Percentiles rank a stretch among this genome's conserved stretches.
phyloP scores from a whole-genome alignment of 2,329 filamentous ascomycete species.

The Basipetospora chlamydospora region DNA sequence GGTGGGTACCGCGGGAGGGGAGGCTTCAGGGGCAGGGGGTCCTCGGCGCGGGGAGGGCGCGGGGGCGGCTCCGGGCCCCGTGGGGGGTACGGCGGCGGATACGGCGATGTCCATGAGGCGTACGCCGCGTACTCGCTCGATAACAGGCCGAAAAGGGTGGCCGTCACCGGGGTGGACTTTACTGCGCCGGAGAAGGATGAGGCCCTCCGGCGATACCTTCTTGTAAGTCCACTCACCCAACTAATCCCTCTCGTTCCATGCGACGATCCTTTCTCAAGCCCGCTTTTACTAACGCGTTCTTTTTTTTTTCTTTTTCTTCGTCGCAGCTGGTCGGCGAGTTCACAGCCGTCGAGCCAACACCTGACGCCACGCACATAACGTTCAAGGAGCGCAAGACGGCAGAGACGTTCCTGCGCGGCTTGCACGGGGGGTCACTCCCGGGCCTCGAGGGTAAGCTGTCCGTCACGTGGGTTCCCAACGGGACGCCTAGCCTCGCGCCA shows the following conservation, averaged over 20 bases:
- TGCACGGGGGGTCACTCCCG: constrained; percentile 43
- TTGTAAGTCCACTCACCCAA: constrained; percentile 45
- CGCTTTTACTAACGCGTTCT: too few relatives aligned
- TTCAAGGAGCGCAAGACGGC: constrained; percentile 58
- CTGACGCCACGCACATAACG: constrained; percentile 35
- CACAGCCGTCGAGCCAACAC: constrained; percentile 36
- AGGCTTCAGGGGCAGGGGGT: constrained; percentile 11
- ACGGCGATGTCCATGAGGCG: constrained; percentile 33
- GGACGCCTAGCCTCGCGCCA: constrained; percentile 12
- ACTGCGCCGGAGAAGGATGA: constrained; percentile 51
- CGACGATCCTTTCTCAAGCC: too few relatives aligned
- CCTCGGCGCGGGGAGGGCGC: constrained; percentile 18
- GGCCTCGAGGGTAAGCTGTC: constrained; percentile 49
- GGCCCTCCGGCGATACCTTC: constrained; percentile 53
- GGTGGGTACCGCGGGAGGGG: constrained; percentile 6
- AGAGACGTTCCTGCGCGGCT: constrained; percentile 50
- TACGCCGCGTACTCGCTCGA: constrained; percentile 57
- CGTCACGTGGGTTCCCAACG: constrained; percentile 43
- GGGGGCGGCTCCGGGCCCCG: constrained; percentile 23
- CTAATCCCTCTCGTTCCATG: too few relatives aligned
- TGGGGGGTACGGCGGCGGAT: constrained; percentile 27
- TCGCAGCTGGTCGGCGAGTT: constrained; percentile 39
- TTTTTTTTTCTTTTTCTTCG: constrained; percentile 2
- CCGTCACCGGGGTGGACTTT: constrained; percentile 49
- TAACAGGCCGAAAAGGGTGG: constrained; percentile 57